Conservation (phyloP, 371 early-diverging fungal species). For the Cokeromyces recurvatus region DNA sequence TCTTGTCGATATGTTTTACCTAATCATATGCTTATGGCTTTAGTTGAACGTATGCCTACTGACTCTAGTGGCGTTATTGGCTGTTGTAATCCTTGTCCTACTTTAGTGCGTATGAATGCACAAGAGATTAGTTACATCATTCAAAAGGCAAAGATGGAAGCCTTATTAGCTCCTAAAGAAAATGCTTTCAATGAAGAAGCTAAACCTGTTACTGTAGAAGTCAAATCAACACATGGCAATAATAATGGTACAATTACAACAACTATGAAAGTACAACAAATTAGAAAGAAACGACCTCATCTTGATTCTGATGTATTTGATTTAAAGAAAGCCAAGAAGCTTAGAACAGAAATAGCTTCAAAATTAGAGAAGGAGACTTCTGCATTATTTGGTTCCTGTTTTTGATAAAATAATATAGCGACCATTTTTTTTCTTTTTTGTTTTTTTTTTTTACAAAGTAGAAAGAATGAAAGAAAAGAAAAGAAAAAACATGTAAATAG, state of each 20-base stretch:
- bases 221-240: not conserved
- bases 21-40: slow-evolving; percentile 77
- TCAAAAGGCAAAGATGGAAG: slow-evolving; percentile 41
- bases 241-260: slow-evolving; percentile 1
- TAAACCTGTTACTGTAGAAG: not conserved
- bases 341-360: slow-evolving; percentile 16
- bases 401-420: slow-evolving; percentile 1
- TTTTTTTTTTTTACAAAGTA: too few relatives aligned
- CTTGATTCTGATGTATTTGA: slow-evolving; percentile 37
- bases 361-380: slow-evolving; percentile 36
- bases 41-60: slow-evolving; percentile 77
- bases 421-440: too few relatives aligned
- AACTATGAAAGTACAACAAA: slow-evolving; percentile 2
- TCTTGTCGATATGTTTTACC: slow-evolving; percentile 87
- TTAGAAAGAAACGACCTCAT: not conserved
- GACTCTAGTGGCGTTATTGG: slow-evolving; percentile 68
- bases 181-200: slow-evolving; percentile 10
- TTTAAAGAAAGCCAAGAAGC: slow-evolving; percentile 20
- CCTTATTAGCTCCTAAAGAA: slow-evolving; percentile 15
- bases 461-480: too few relatives aligned
- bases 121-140: slow-evolving; percentile 72
- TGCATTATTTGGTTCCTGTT: slow-evolving; percentile 33
- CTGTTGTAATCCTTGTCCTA: slow-evolving; percentile 81
- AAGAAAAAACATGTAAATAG: too few relatives aligned
- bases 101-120: slow-evolving; percentile 79